Evolutionary conservation across 2,329 filamentous ascomycete species (phyloP), one percentile per base, ranked within the genome.

Genomic region (Westerdykella ornata): DNA sequence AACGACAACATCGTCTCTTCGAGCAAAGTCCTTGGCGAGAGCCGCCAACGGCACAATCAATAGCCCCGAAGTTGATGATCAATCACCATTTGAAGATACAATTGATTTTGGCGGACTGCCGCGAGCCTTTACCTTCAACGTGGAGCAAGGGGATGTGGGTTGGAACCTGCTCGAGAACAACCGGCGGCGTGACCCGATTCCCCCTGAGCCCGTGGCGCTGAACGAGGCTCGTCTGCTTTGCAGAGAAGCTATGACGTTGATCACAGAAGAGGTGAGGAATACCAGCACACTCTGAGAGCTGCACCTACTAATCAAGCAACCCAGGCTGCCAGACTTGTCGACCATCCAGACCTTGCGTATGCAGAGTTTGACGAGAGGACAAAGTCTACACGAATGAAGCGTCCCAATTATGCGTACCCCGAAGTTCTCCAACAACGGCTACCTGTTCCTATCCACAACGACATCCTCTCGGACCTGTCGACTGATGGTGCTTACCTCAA

Each of bases 341-440:
- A 58, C 38, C 57, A 61, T 33, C 57, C 57, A 0, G 52, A 59
- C 20, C 52, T 61, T 14, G 57, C 57, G 3, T 61, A 59, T 36
- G 56, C 57, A 12, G 46, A 61, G 29, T 61, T 47, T 44, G 42
- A 57, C 40, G 33, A 37, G 13, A 50, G 42, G 29, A 57, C 56
- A 3, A 52, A 52, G 17, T 44, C 44, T 9, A 61, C 56, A 4
- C 51, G 47, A 14, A 59, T 61, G 54, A 59, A 61, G 40, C 53
- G 54, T 6, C 56, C 57, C 30, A 59, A 57, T 44, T 61, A 59
- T 41, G 48, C 56, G 3, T 59, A 56, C 38, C 57, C 57, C 5
- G 52, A 61, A 15, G 54, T 57, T n/a, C 50, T 61, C 5, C 47
- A 53, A 20, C 45, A 52, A 22, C 45, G 56, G 5, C 48, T 60